phyloP scores from a whole-genome alignment of 345 rosid genomes.

The Gossypium arboreum region DNA sequence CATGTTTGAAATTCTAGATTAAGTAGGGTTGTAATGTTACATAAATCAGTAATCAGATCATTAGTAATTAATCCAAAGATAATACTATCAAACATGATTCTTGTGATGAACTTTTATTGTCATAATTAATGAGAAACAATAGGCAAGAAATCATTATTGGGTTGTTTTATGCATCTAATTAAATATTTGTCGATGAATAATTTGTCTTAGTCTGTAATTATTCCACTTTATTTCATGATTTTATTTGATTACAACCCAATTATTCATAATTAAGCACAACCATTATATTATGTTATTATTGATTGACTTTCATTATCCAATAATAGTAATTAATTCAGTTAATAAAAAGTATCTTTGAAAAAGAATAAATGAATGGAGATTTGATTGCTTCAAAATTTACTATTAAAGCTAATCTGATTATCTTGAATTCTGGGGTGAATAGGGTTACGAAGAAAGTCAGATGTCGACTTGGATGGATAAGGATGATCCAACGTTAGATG shows the following conservation, averaged over 20 bases:
- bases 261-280: not conserved
- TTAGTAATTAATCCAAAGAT: not conserved
- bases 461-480: too few species aligned
- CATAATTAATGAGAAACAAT: not conserved
- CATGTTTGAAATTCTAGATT: not conserved
- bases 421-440: too few species aligned
- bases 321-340: too few species aligned
- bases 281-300: not conserved
- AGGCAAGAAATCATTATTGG: not conserved
- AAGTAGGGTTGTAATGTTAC: not conserved
- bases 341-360: too few species aligned
- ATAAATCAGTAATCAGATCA: not conserved
- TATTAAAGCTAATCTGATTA: too few species aligned
- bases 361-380: too few species aligned
- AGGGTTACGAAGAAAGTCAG: too few species aligned
- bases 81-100: not conserved
- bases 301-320: not conserved
- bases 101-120: not conserved
- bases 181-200: not conserved
- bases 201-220: not conserved
- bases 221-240: not conserved
- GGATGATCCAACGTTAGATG: too few species aligned
- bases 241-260: not conserved
- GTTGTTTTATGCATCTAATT: not conserved
- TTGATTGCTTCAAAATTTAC: too few species aligned